Evolutionary conservation across 768 basidiomycete species (phyloP), one percentile per base, ranked within the genome.

Genomic region (Agrocybe chaxingu): DNA sequence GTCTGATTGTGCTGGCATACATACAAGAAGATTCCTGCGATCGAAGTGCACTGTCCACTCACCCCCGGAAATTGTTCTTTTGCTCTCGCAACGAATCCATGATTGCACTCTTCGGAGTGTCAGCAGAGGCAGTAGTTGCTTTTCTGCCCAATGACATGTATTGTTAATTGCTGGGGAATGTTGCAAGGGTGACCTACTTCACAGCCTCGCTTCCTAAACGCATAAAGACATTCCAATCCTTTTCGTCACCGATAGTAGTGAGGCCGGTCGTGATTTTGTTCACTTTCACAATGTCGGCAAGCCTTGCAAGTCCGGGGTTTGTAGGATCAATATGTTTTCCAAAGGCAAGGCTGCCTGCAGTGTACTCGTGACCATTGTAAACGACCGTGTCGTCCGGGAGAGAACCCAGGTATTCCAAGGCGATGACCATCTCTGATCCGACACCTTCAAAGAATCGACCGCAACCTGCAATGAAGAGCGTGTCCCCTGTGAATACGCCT

Each of bases 181-280:
- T 29, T 8, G 36, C 29, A 33, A 30, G 9, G 37, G 38, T 32
- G 6, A 73, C 83, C 52, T 57, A 92, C 91, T 73, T 73, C 32
- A 94, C 80, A 4, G 81, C 74, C 4, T 75, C 72, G 54, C 72
- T 81, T 4, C 76, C 69, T 8, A 93, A 69, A 12, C 93, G 80
- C 92, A 97, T 93, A 67, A 98, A 98, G 7, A 92, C 84, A 68
- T 98, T 98, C 90, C 91, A 95, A 55, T 82, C 74, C 70, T 93
- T 94, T 73, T 98, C 96, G 57, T 98, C 89, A 0, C 80, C 89
- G 44, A 98, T 94, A 0, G 93, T 97, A 9, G 89, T 87, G 63
- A 86, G 70, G 36, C 95, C 93, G 3, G 87, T 82, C 3, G 88
- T 92, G 40, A 81, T 66, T 48, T 75, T 62, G 60, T 92, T 84